Base-by-base conservation (phyloP, 208 protist species). In the Leptomonas seymouri region DNA sequence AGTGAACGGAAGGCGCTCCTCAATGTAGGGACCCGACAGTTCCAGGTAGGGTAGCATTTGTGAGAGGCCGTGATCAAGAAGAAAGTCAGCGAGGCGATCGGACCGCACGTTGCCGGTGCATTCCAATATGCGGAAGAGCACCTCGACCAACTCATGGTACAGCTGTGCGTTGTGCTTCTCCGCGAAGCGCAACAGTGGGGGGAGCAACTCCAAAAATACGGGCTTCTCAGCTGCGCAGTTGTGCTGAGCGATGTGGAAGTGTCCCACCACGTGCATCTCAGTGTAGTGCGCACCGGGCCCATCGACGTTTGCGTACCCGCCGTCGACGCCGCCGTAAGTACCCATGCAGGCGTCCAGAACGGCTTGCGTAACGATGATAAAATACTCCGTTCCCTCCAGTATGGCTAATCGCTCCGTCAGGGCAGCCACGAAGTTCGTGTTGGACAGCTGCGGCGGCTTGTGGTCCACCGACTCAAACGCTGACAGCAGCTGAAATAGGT, bases 201-300 rank as follows among this genome's bases (percentile, higher is more conserved):
- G 87, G 30, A 96, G 34, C 12, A 96, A 55, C 42, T 91, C 82
- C 16, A 96, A 75, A 65, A 96, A 96, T 14, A 92, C 71, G 14
- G 87, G 80, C 67, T 93, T 92, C 55, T 86, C 81, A 27, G 86
- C 86, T 18, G 76, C 81, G 59, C 75, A 91, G 62, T 89, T 87
- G 28, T 68, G 50, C 28, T 74, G 50, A 12, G 68, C 64, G 8
- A 92, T 28, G 45, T 73, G 73, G 51, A 93, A 85, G 60, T 46
- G 76, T 49, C 87, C 85, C 18, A 84, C 57, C 46, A 85, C 69
- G 36, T 74, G 63, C 34, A 62, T 85, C 36, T 74, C 56, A 1
- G 64, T 54, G 48, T 69, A 56, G 44, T 63, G 41, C 70, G 64
- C 62, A 16, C 46, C 55, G 14, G 51, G 53, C 36, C 58, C 67